Evolutionary conservation across 805 yeast genomes (phyloP), one percentile per base, ranked within the genome.

Genomic region (Zygoascus flipseniorum): DNA sequence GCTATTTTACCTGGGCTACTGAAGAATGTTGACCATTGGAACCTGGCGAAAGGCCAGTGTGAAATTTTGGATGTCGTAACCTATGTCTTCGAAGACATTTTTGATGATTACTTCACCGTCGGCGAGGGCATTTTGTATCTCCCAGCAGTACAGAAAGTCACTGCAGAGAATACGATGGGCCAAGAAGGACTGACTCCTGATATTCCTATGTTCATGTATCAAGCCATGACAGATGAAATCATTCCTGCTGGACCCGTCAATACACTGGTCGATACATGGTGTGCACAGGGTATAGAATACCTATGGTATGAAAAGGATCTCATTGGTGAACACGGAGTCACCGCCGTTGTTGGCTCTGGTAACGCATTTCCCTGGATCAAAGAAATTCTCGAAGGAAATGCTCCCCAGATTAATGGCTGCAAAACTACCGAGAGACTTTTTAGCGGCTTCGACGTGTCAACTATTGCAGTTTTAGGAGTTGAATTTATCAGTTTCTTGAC

Each of bases 161-260:
- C 58, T 19, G 48, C 26, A 5, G 54, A 59, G 26, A 62, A 62
- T 47, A 44, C 52, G 14, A 55, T 61, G 23, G 69, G 67, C 14
- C 31, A 50, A 31, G 23, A 47, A 8, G 56, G 57, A 4, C 66
- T 68, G 13, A 46, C 54, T 8, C 62, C 61, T 3, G 55, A 52
- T 28, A 45, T 52, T 8, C 63, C 61, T 2, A 5, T 63, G 50
- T 42, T 8, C 26, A 5, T 49, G 26, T 49, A 41, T 39, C 52
- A 49, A 10, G 32, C 47, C 3, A 19, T 8, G 11, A 14, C 14
- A 4, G 52, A 49, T 28, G 46, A 49, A 42, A 20, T 49, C 8
- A 47, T 39, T 8, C 52, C 52, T 23, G 39, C 28, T 42, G 43
- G 31, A 13, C 20, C 45, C 9, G 52, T 49, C 11, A 39, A 49